These are phyloP conservation scores for Chlorophyllum brunneum DNA, from an alignment of 768 basidiomycete genomes.

Conservation along the genomic window DNA sequence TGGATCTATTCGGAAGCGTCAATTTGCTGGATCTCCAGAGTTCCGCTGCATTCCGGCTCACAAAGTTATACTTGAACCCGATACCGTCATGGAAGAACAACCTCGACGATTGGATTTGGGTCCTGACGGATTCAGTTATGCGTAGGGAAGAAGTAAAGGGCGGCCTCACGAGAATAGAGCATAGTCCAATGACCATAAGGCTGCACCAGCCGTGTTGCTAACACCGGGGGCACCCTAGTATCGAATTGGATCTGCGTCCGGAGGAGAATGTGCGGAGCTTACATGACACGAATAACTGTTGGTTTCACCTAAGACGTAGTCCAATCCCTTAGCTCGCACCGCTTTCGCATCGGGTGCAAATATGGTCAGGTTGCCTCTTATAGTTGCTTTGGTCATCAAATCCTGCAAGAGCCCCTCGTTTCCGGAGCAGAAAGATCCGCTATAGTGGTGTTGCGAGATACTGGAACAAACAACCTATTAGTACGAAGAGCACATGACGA, in stretches of 20 bases:
- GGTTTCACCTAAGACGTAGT: slow-evolving; percentile 62
- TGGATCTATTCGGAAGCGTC: slow-evolving; percentile 45
- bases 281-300: slow-evolving; percentile 49
- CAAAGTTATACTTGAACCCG: slow-evolving; percentile 70
- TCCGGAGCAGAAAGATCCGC: slow-evolving; percentile 62
- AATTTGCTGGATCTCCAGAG: background rate
- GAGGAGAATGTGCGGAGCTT: slow-evolving; percentile 14
- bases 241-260: background rate
- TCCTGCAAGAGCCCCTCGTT: slow-evolving; percentile 51
- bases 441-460: slow-evolving; percentile 54
- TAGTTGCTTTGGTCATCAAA: slow-evolving; percentile 59
- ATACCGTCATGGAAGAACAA: slow-evolving; percentile 65
- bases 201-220: slow-evolving; percentile 67
- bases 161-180: slow-evolving; percentile 46
- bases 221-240: slow-evolving; percentile 47
- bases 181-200: slow-evolving; percentile 68
- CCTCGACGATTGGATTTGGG: slow-evolving; percentile 49
- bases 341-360: slow-evolving; percentile 54
- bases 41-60: slow-evolving; percentile 18
- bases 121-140: slow-evolving; percentile 18
- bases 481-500: background rate
- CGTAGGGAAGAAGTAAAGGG: background rate
- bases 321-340: slow-evolving; percentile 38
- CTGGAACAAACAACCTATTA: slow-evolving; percentile 23
- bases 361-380: slow-evolving; percentile 51